Evolutionary conservation across 2,329 filamentous ascomycete genomes (phyloP), one percentile per base, ranked within the genome.

Genomic region (Talaromyces verruculosus): DNA sequence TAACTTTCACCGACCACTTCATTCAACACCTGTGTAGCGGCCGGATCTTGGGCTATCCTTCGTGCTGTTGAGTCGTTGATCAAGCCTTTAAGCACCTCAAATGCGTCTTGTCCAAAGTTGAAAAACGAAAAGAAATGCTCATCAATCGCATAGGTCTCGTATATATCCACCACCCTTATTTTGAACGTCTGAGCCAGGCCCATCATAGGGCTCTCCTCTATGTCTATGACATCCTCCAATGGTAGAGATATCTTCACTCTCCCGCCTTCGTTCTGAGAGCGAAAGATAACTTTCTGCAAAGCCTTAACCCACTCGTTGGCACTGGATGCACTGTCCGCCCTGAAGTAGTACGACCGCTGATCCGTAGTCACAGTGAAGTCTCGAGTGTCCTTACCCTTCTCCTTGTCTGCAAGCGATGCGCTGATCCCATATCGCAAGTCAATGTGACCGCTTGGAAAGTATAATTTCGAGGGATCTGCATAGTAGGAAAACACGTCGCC

Each of bases 121-220:
- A 97, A 97, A 79, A 98, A 98, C 0, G 93, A 95, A 77, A 99
- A 98, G 76, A 96, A 98, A 76, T 98, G 97, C 88, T 99, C 95
- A 72, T 99, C 95, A 69, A 98, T 91, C 2, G 93, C 93, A 78
- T 91, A 98, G 0, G 92, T 96, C 77, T 97, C 94, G 69, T 95
- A 92, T 69, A 93, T 96, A 74, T 97, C 93, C 65, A 98, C 89
- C 51, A 97, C 92, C 43, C 92, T 88, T 68, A 99, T 89, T 78
- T 96, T 97, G 81, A 96, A 90, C 0, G 95, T 98, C 68, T 97
- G 92, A 25, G 93, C 92, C 76, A 96, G 93, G 69, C 96, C 92
- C 64, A 96, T 85, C 80, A 97, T 92, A 65, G 92, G 89, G 58
- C 90, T 95, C 69, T 97, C 91, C 76, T 98, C 95, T 55, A 98